Evolutionary conservation across 345 rosid species (phyloP), one percentile per base, ranked within the genome.

Genomic region (Erodium maritimum): DNA sequence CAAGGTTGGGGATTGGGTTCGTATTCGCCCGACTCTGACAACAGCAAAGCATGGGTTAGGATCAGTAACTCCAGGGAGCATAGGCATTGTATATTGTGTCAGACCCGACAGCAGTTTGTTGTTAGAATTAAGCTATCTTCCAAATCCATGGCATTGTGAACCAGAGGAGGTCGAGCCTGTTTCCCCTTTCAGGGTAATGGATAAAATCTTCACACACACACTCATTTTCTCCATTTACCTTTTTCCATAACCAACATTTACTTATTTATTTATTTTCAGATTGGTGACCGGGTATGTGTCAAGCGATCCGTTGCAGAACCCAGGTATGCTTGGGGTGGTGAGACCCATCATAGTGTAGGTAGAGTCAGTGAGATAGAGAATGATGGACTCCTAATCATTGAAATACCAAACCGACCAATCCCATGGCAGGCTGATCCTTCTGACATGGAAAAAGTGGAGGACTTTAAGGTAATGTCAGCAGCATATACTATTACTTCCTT

Each of bases 321-420:
- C 58, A 81, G 95, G 69, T 93, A 78, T 83, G 97, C 90, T 63
- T 93, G 99, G 99, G 97, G 94, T 59, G 97, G 97, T 63, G 99
- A 93, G 85, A 93, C 99, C 17, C 99, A 93, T 79, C 99, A 93
- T 61, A 93, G 97, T 73, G 99, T 89, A 68, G 99, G 99, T 67
- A 85, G 69, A 68, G 80, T 89, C 59, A 81, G 85, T 17, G 99
- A 89, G 61, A 87, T 93, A 80, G 95, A 93, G 77, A 85, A 77
- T 67, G 96, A 93, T 73, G 99, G 99, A 61, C 94, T 93, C 57
- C 84, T 93, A 46, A 71, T 89, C 56, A 85, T 93, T 25, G 99
- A 93, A 69, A 93, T 93, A 66, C 95, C 95, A 73, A 83, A 79
- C 68, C 86, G 99, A 29, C 87, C 83, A 18, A 83, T 87, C 53